phyloP scores from a whole-genome alignment of 352 stramenopile genomes.

The Phytophthora sojae region DNA sequence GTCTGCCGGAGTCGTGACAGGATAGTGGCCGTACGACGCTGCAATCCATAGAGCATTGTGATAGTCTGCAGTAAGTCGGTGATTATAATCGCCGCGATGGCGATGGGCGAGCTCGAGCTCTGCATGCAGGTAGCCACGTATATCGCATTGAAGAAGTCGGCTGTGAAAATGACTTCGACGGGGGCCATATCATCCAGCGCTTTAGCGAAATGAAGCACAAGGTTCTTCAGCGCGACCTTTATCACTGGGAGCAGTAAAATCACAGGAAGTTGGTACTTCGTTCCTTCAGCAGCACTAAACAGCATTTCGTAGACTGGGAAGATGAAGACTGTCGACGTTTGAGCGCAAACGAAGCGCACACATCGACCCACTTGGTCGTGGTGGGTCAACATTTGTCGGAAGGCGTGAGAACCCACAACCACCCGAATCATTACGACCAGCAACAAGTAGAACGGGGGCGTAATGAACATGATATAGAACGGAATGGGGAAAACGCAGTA shows the following conservation, averaged over 20 bases:
- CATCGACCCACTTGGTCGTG: constrained; percentile 8
- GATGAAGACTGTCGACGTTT: constrained; percentile 11
- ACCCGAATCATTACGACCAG: constrained; percentile 13
- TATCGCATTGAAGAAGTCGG: constrained; percentile 28
- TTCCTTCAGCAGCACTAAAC: neutral
- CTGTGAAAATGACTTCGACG: constrained; percentile 20
- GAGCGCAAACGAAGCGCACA: constrained; percentile 14
- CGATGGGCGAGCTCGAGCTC: constrained; percentile 6
- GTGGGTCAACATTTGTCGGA: constrained; percentile 9
- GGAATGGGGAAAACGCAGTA: constrained; percentile 9
- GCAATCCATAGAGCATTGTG: constrained; percentile 13
- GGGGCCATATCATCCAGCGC: constrained; percentile 21
- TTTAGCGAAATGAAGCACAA: constrained; percentile 5
- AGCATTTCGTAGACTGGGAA: constrained; percentile 24
- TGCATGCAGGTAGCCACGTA: constrained; percentile 27
- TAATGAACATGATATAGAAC: constrained; percentile 11
- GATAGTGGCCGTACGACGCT: constrained; percentile 3
- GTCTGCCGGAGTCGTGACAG: neutral
- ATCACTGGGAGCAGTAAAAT: constrained; percentile 29
- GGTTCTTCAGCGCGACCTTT: constrained; percentile 34
- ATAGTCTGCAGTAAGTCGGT: constrained; percentile 21
- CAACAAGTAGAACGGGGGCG: constrained; percentile 5
- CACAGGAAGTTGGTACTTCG: constrained; percentile 7
- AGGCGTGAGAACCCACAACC: constrained; percentile 2
- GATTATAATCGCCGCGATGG: constrained; percentile 16